A percentile compares a stretch with the other conserved stretches of the same genome.
Evolutionary conservation across 345 rosid species (phyloP).

Genomic region (Acer yangbiense): DNA sequence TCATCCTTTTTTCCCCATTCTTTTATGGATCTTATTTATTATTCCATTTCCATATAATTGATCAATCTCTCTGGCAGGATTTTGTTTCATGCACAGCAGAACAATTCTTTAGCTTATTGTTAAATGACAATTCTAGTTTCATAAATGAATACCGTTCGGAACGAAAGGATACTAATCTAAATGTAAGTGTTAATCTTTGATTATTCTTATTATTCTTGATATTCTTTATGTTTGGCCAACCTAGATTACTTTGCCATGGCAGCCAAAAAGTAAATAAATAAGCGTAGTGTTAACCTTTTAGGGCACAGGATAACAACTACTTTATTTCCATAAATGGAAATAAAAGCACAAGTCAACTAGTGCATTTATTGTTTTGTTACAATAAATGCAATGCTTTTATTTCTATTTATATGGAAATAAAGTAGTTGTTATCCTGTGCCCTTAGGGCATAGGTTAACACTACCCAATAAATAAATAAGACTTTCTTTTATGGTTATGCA

Average conservation of each 20-base stretch:
- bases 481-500: not conserved
- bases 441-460: too few relatives aligned
- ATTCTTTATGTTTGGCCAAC: conserved; percentile 2
- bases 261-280: not conserved
- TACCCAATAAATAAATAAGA: not conserved
- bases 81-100: conserved; percentile 76
- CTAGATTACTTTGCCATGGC: not conserved
- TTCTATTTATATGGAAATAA: too few relatives aligned
- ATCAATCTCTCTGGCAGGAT: conserved; percentile 52
- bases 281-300: too few relatives aligned
- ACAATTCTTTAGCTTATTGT: conserved; percentile 57
- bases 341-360: too few relatives aligned
- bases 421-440: too few relatives aligned
- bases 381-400: too few relatives aligned
- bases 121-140: conserved; percentile 70
- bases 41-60: conserved; percentile 17
- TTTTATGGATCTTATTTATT: conserved; percentile 14
- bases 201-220: not conserved
- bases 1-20: conserved; percentile 18
- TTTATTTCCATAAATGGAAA: too few relatives aligned
- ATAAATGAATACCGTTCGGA: conserved; percentile 63
- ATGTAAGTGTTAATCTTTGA: conserved; percentile 46
- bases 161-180: conserved; percentile 80
- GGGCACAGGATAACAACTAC: too few relatives aligned
- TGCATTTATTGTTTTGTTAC: too few relatives aligned